phyloP scores from a whole-genome alignment of 176 grass and related monocot genomes.

The Alloteropsis semialata region DNA sequence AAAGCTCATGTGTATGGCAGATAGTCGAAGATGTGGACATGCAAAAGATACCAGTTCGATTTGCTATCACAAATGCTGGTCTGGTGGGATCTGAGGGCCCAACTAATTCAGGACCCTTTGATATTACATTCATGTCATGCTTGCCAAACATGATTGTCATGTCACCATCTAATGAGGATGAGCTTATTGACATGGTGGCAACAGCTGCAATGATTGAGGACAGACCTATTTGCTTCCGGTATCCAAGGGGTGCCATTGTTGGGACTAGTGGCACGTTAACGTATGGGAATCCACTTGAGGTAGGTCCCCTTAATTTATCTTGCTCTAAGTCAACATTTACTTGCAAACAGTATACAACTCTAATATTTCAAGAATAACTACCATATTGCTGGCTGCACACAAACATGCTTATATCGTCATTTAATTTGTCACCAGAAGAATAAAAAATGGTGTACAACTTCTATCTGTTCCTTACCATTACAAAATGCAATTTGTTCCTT shows the following conservation, averaged over 20 bases:
- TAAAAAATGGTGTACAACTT: not conserved
- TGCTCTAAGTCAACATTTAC: not conserved
- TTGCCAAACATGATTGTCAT: conserved; percentile 86
- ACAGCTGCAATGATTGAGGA: conserved; percentile 57
- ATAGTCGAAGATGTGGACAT: conserved; percentile 74
- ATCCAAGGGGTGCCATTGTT: conserved; percentile 53
- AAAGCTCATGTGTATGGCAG: conserved; percentile 39
- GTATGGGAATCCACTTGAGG: conserved; percentile 52
- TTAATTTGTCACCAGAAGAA: not conserved
- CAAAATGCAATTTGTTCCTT: not conserved
- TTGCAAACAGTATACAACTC: not conserved
- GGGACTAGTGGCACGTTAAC: conserved; percentile 30
- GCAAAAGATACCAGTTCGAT: conserved; percentile 68
- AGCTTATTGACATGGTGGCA: conserved; percentile 69
- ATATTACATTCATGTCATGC: conserved; percentile 76
- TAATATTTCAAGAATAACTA: not conserved
- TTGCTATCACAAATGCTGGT: conserved; percentile 67
- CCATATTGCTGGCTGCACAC: not conserved
- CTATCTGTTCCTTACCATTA: too few relatives aligned
- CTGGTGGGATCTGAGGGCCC: conserved; percentile 63
- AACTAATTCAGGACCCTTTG: conserved; percentile 59
- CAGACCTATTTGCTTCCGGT: conserved; percentile 65
- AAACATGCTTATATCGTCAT: not conserved
- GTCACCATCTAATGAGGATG: conserved; percentile 71
- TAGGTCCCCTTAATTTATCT: conserved; percentile 29